These are phyloP conservation scores for Moringa oleifera DNA, from an alignment of 345 rosid genomes.

Conservation along the genomic window DNA sequence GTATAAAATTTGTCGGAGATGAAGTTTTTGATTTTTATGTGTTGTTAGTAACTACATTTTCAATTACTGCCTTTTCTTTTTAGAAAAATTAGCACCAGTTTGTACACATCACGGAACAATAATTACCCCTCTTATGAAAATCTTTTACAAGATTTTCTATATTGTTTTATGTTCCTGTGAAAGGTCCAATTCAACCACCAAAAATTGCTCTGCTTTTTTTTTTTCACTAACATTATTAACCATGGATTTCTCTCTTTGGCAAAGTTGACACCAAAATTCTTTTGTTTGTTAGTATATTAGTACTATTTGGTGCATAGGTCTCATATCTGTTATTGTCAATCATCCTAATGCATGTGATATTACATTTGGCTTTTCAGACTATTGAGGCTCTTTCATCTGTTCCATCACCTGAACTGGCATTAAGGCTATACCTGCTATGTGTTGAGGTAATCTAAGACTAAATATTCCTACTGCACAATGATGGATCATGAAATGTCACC, in stretches of 20 bases:
- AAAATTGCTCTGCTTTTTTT: too few relatives aligned
- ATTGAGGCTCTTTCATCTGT: conserved; percentile 62
- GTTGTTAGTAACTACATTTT: background rate
- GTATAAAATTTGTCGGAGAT: background rate
- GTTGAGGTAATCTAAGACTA: conserved; percentile 58
- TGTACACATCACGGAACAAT: background rate
- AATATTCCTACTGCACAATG: background rate
- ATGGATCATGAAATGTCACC: background rate
- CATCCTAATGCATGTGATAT: background rate
- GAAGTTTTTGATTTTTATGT: background rate
- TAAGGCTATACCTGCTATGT: conserved; percentile 76
- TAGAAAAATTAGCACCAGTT: background rate
- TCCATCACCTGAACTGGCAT: conserved; percentile 78
- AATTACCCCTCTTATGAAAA: too few relatives aligned
- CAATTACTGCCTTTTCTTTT: too few relatives aligned
- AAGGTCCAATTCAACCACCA: too few relatives aligned
- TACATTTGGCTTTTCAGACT: conserved; percentile 35
- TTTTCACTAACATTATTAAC: too few relatives aligned
- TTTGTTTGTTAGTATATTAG: too few relatives aligned
- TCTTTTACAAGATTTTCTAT: too few relatives aligned
- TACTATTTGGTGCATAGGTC: background rate
- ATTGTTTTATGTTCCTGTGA: too few relatives aligned
- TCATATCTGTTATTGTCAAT: background rate
- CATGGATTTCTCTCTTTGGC: background rate
- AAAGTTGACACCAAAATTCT: background rate